These are phyloP conservation scores for Spiromyces aspiralis DNA, from an alignment of 371 early-diverging fungal species.

Conservation along the genomic window DNA sequence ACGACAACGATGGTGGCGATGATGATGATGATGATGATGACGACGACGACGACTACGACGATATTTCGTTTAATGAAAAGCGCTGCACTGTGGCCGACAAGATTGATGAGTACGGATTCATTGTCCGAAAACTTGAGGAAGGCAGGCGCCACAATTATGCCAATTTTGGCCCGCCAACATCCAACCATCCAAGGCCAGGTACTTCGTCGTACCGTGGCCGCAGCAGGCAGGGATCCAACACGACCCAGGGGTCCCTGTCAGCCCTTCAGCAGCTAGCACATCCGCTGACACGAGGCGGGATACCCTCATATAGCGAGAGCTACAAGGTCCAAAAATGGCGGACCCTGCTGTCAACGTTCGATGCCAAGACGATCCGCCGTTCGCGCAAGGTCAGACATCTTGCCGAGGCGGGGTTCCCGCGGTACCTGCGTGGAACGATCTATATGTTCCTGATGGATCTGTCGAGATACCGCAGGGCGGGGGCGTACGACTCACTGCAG, in stretches of 20 bases:
- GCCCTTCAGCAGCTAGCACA: neutral
- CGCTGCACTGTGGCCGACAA: too few species aligned
- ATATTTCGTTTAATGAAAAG: neutral
- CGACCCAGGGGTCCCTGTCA: too few species aligned
- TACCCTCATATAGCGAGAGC: neutral
- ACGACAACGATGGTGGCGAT: neutral
- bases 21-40: neutral
- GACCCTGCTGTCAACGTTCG: slow-evolving; percentile 16
- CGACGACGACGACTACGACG: neutral
- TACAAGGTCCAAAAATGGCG: slow-evolving; percentile 9
- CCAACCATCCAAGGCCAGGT: too few species aligned
- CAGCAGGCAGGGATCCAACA: too few species aligned
- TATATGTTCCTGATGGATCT: slow-evolving; percentile 22
- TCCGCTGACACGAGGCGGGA: neutral
- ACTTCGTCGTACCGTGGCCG: too few species aligned
- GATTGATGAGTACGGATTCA: neutral
- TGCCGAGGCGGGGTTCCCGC: slow-evolving; percentile 22
- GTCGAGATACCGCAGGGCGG: neutral
- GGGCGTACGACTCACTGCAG: slow-evolving; percentile 12
- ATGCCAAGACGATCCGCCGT: slow-evolving; percentile 11
- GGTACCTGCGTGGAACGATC: slow-evolving; percentile 12
- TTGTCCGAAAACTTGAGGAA: neutral
- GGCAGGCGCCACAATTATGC: too few species aligned
- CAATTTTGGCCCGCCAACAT: too few species aligned
- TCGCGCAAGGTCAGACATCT: slow-evolving; percentile 25